Base-by-base conservation (phyloP, 768 basidiomycete genomes). In the Cantharellus anzutake region DNA sequence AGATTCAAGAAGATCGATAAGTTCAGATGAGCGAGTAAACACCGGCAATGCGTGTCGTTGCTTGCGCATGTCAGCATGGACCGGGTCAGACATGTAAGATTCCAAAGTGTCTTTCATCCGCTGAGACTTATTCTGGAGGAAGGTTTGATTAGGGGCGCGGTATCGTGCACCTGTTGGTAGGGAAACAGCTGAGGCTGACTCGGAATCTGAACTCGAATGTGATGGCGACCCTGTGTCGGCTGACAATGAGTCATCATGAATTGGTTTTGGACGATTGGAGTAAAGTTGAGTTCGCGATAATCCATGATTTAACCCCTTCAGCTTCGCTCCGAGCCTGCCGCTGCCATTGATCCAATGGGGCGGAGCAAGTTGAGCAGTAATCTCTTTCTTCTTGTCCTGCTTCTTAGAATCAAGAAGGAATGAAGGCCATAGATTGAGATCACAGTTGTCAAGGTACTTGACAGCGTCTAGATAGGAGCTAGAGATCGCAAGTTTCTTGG, bases 401-500 rank as follows among this genome's bases (percentile, higher is more conserved):
- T 80, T 79, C 41, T 75, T 75, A 5, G 81, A 81, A 20, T 63
- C 62, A 59, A 73, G 70, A 4, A 78, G 66, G 67, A 82, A 97
- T 29, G 77, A 72, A 60, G 75, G 73, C 93, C 93, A 97, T 35
- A 97, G 75, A 0, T 75, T 76, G 0, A 77, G 74, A 68, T 97
- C 93, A 68, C 88, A 93, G 60, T 73, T 75, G 68, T 93, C 85
- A 60, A 97, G 78, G 68, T 96, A 94, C 58, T 81, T 78, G 0
- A 83, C 79, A 62, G 90, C 90, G 68, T 97, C 93, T 53, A 96
- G 78, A 68, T 85, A 94, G 68, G 84, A 88, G 62, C 78, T 76
- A 7, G 77, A 71, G 64, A 79, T 74, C 0, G 93, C 83, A 3
- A 66, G 67, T 70, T 91, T 92, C 72, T 94, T 96, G 66, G 63